Evolutionary conservation across 2,329 filamentous ascomycete genomes (phyloP), one percentile per base, ranked within the genome.

Genomic region (Fusarium sp.): DNA sequence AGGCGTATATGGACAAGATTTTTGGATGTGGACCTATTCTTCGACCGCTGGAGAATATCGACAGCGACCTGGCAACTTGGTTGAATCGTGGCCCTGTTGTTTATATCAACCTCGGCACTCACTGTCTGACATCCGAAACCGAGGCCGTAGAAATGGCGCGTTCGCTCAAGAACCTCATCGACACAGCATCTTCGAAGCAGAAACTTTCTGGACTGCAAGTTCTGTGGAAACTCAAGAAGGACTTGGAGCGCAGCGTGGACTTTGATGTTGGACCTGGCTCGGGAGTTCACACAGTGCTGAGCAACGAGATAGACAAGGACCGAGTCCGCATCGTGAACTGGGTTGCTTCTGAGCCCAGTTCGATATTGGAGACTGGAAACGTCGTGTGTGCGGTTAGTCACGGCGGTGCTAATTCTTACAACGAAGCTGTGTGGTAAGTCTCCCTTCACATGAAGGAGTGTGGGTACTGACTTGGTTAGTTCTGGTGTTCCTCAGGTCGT

Each of bases 361-460:
- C 68, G 13, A 54, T 71, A n/a, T 37, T 71, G 5, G 56, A 68
- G 20, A 58, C 66, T 13, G 68, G 68, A 10, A 32, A 68, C 5
- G 57, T 66, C 6, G 50, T 71, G 4, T 68, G 66, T 54, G 67
- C 66, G 6, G 66, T 71, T 6, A 71, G 48, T 2, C 66, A 71
- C 35, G 68, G 68, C 2, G 68, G 68, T 6, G 68, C 68, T 20
- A 71, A 59, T 30, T 59, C 56, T 13, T 59, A 35, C 16, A 39
- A 59, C 6, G 56, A 41, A 27, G 23, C 35, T 11, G 23, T 59
- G 3, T 59, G 34, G 56, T 41, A 59, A 20, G 34, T n/a, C 13
- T 41, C 10, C 4, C 2, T 16, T 8, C 11, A 1, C 35, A 39
- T 3, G 16, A n/a, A 11, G 2, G 16, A 39, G 5, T 27, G 11